Base-by-base conservation (phyloP, 2,329 filamentous ascomycete species). In the Hypoxylon sp. region DNA sequence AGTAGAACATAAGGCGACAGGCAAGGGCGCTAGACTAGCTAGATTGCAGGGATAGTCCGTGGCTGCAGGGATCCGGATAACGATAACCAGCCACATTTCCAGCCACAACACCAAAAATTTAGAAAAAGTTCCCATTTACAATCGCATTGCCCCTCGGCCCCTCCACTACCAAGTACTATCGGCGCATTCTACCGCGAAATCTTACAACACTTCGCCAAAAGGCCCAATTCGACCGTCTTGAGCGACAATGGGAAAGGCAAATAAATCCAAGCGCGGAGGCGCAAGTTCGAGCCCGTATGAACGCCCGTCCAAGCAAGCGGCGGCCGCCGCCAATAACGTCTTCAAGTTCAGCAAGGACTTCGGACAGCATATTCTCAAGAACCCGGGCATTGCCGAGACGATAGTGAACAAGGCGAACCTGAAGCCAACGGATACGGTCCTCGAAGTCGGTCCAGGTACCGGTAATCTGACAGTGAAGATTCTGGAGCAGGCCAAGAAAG, bases 271-370 rank as follows among this genome's bases (percentile, higher is more conserved):
- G 71, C 76, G 77, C 71, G 73, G 73, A 50, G 67, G 71, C 63
- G 72, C 75, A 53, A 72, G 70, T 18, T 72, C 75, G 20, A 70
- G 74, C 48, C 81, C 81, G 14, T 84, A 84, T 71, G 81, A 84
- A 22, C 78, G 81, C 57, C 76, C 65, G 12, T 60, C 73, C 56
- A 76, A 79, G 54, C 68, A 69, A 12, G 72, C 77, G 2, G 51
- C 77, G 2, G 36, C 51, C 8, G 74, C 76, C 61, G 83, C 83
- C 75, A 93, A 97, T 82, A 94, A 92, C 73, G 93, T 97, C 79
- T 98, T 98, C 87, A 97, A 96, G 78, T 97, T 97, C 88, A 97
- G 97, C 83, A 84, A 73, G 49, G 88, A 95, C 78, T 87, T 96
- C 70, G 93, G 95, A 55, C 84, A 87, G 77, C 93, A 98, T 79